Evolutionary conservation across 805 yeast genomes (phyloP).

Genomic region (Yamadazyma takamatsuzukensis): DNA sequence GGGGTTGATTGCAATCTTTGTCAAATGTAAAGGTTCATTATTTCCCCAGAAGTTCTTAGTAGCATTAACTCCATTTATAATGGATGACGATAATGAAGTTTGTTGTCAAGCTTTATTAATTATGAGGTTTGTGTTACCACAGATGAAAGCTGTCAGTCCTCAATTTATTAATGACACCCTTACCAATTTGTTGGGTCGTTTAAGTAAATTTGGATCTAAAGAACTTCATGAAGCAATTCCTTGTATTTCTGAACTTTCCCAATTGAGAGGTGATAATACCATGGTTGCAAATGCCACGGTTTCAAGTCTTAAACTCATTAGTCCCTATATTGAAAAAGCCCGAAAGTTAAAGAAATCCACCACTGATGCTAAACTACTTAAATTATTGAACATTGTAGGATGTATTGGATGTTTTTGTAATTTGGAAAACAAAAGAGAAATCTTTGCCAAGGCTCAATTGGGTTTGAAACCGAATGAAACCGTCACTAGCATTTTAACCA

Average conservation of each 20-base stretch:
- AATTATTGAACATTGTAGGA: slow-evolving; percentile 63
- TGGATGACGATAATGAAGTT: slow-evolving; percentile 44
- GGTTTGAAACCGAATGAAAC: slow-evolving; percentile 51
- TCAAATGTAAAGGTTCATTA: slow-evolving; percentile 49
- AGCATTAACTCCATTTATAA: slow-evolving; percentile 61
- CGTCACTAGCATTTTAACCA: slow-evolving; percentile 54
- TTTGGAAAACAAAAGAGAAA: slow-evolving; percentile 43
- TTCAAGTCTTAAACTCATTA: slow-evolving; percentile 52
- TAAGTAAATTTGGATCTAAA: slow-evolving; percentile 56
- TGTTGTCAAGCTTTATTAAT: slow-evolving; percentile 53
- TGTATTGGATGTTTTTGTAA: slow-evolving; percentile 67
- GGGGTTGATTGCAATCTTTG: slow-evolving; percentile 27
- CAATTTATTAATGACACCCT: slow-evolving; percentile 50
- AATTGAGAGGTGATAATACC: slow-evolving; percentile 39
- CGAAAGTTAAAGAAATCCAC: slow-evolving; percentile 11
- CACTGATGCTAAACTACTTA: slow-evolving; percentile 46
- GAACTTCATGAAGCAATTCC: slow-evolving; percentile 78
- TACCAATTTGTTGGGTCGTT: slow-evolving; percentile 45
- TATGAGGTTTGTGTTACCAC: slow-evolving; percentile 47
- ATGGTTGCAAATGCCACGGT: slow-evolving; percentile 61
- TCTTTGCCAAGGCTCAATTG: slow-evolving; percentile 37
- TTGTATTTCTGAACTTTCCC: slow-evolving; percentile 56
- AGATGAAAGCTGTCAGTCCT: slow-evolving; percentile 43
- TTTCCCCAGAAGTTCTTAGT: slow-evolving; percentile 65
- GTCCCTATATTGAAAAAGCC: slow-evolving; percentile 39